phyloP scores from a whole-genome alignment of 225 moss, liverwort and hornwort species.

The Physcomitrium patens region DNA sequence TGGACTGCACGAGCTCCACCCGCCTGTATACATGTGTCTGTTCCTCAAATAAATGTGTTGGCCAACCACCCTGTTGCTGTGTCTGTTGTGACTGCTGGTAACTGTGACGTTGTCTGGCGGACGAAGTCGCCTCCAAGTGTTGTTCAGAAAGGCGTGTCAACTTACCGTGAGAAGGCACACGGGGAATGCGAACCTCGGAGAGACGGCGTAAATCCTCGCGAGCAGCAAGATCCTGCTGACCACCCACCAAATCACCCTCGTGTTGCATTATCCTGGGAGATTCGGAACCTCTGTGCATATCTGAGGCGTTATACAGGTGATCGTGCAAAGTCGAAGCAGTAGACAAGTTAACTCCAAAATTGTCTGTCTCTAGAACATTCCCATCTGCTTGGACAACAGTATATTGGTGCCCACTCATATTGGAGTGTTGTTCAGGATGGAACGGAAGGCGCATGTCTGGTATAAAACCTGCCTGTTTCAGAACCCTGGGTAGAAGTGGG shows the following conservation, averaged over 20 bases:
- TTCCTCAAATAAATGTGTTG: conserved; percentile 65
- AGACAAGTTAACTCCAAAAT: conserved; percentile 51
- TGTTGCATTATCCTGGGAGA: conserved; percentile 77
- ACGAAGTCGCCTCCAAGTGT: conserved; percentile 48
- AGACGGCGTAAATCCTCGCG: conserved; percentile 66
- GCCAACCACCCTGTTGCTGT: conserved; percentile 48
- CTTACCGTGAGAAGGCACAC: conserved; percentile 76
- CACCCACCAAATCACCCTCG: conserved; percentile 45
- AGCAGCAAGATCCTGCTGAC: conserved; percentile 61
- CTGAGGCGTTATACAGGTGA: conserved; percentile 53
- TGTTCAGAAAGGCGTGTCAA: conserved; percentile 72
- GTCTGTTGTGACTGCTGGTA: conserved; percentile 63
- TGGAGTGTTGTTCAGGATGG: conserved; percentile 55
- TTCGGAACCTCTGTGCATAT: conserved; percentile 67
- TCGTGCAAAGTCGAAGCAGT: conserved; percentile 67
- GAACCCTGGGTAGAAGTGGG: conserved; percentile 63
- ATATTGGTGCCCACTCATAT: conserved; percentile 56
- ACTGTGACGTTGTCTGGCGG: conserved; percentile 54
- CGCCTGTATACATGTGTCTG: conserved; percentile 69
- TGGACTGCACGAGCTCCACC: conserved; percentile 59
- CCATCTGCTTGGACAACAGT: conserved; percentile 60
- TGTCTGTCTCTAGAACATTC: conserved; percentile 61
- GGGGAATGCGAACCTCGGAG: conserved; percentile 66
- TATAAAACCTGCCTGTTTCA: conserved; percentile 49
- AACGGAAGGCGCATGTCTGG: conserved; percentile 66